These are phyloP conservation scores for Nakaseomyces sp. DNA, from an alignment of 1,139 yeast genomes.

Conservation along the genomic window DNA sequence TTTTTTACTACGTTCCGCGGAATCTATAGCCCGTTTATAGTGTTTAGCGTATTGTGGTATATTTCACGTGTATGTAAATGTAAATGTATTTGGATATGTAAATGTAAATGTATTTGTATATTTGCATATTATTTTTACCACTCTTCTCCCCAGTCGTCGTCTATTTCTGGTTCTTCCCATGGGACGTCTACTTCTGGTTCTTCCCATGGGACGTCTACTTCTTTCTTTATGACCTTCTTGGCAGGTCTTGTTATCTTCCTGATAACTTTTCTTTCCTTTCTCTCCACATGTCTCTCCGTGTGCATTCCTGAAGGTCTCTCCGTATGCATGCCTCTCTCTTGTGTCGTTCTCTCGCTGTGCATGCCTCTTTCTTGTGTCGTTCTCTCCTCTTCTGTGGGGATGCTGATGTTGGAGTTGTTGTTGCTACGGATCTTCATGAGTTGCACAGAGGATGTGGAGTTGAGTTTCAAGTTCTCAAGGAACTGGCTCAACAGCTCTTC, in stretches of 20 bases:
- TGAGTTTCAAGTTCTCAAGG: slow-evolving; percentile 21
- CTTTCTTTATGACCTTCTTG: background rate
- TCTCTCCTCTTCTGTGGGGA: background rate
- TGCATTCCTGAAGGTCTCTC: no score
- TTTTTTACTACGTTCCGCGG: no score
- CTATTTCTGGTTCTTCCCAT: slow-evolving; percentile 1
- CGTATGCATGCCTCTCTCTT: no score
- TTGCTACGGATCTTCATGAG: slow-evolving; percentile 15
- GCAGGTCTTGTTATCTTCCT: no score
- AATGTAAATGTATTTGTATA: background rate
- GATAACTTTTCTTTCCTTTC: no score
- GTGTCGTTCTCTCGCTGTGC: no score
- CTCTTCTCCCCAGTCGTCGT: background rate
- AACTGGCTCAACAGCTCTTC: slow-evolving; percentile 20
- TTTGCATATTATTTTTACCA: background rate
- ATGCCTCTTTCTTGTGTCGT: background rate
- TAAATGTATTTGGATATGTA: no score
- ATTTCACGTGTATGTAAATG: no score
- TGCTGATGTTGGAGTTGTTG: slow-evolving; percentile 8
- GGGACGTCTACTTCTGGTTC: slow-evolving; percentile 1
- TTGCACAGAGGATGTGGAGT: slow-evolving; percentile 1
- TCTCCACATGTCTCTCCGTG: no score
- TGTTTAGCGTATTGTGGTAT: no score
- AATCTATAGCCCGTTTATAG: no score
- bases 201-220: background rate